Base-by-base conservation (phyloP, 2,329 filamentous ascomycete genomes). In the Talaromyces sp. region DNA sequence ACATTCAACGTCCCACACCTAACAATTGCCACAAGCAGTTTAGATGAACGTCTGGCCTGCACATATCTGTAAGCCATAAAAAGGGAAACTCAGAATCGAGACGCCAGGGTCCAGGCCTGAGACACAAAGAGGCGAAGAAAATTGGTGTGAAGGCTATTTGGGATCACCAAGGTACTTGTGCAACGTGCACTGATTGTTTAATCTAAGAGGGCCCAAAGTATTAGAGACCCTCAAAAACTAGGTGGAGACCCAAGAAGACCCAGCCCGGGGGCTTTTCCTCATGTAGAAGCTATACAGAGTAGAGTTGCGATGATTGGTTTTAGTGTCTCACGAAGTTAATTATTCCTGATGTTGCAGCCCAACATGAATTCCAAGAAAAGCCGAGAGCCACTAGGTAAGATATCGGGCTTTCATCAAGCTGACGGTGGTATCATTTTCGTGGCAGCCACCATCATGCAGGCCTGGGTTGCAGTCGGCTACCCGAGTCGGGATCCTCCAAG, bases 401-500 rank as follows among this genome's bases (percentile, higher is more conserved):
- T 43, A 50, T 29, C 32, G 16, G 43, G 39, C 41, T 7, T 9
- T n/a, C 3, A 17, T 45, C n/a, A 36, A 40, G 33, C n/a, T 42
- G 24, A 50, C 2, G 22, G 42, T 19, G 37, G 17, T 17, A 46
- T 5, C 14, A 24, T 39, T 22, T 56, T 3, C 33, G 20, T 7
- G 16, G 19, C 41, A 40, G 27, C 8, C 29, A 36, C 32, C n/a
- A 41, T 47, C 32, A 42, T 50, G 47, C 50, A 51, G 35, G 51
- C 43, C 29, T 47, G 43, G 43, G 49, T 46, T 58, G 48, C 56
- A 52, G 10, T 56, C 56, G 56, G 53, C 48, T 58, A 54, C 41
- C 56, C 56, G 56, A 58, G 29, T 56, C 53, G 51, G 56, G 45
- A 49, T 56, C 29, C 10, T 43, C 20, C 24, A n/a, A 20, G 20